Conservation (phyloP, 129 eudicot genomes). For the Kitagawia praeruptora region DNA sequence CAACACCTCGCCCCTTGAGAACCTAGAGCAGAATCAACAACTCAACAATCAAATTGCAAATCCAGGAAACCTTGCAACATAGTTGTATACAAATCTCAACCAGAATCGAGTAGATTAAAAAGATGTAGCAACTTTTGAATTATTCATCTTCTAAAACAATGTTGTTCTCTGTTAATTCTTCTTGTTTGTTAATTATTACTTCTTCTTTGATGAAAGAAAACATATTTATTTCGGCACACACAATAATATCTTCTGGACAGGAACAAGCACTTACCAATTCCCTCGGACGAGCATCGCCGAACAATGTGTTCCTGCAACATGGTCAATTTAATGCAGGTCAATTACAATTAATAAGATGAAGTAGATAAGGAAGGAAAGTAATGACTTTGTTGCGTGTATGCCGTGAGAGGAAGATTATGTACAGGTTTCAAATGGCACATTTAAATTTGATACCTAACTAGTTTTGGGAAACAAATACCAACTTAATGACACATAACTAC, state of each 20-base stretch:
- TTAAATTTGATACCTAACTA: neutral
- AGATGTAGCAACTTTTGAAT: neutral
- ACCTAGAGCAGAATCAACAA: constrained; percentile 42
- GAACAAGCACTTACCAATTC: constrained; percentile 55
- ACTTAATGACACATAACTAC: neutral
- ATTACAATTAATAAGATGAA: neutral
- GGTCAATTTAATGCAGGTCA: neutral
- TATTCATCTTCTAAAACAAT: neutral
- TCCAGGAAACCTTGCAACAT: neutral
- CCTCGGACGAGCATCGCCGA: constrained; percentile 96
- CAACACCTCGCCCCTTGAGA: constrained; percentile 77
- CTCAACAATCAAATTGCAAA: constrained; percentile 5
- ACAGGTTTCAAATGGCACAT: neutral
- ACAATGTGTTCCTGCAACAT: constrained; percentile 23
- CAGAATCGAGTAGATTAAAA: neutral
- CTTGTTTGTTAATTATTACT: neutral
- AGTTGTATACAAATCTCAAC: neutral
- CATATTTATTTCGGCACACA: neutral
- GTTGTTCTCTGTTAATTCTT: neutral
- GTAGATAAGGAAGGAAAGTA: neutral
- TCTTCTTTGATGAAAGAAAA: neutral
- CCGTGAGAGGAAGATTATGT: neutral
- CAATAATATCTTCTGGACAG: neutral
- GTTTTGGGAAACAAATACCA: neutral
- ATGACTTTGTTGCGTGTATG: neutral